Conservation (phyloP, 1,139 yeast genomes). For the Debaryomyces nepalensis region DNA sequence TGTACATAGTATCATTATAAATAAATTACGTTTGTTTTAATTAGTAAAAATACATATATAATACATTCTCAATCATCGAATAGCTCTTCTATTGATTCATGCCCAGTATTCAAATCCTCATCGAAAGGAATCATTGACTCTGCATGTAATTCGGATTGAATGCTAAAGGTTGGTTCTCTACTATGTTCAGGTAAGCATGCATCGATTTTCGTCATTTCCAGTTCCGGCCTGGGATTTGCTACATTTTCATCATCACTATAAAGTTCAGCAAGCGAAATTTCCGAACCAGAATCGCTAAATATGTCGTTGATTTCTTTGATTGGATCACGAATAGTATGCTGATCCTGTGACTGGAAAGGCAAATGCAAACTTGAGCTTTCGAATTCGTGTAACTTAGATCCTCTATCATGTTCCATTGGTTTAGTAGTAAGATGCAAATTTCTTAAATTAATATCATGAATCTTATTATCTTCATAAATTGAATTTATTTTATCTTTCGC, state of each 20-base stretch:
- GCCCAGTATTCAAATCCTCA: conserved; percentile 17
- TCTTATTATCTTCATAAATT: neutral
- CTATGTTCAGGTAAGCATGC: neutral
- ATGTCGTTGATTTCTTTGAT: conserved; percentile 18
- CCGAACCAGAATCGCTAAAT: conserved; percentile 22
- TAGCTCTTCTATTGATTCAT: conserved; percentile 29
- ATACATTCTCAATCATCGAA: conserved; percentile 16
- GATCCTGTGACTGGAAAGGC: too few relatives aligned
- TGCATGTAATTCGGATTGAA: neutral
- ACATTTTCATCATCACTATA: conserved; percentile 25
- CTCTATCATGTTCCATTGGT: neutral
- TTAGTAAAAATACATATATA: conserved; percentile 6
- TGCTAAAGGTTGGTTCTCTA: conserved; percentile 1
- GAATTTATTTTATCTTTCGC: neutral
- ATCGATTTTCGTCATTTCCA: conserved; percentile 3
- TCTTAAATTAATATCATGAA: neutral
- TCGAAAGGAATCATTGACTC: neutral
- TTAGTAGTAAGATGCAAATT: neutral
- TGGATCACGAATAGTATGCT: conserved; percentile 1
- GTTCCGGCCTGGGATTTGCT: conserved; percentile 4
- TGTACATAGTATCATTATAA: conserved; percentile 12
- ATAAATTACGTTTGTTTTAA: conserved; percentile 8
- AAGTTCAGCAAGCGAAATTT: conserved; percentile 11
- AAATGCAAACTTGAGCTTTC: too few relatives aligned
- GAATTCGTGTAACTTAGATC: too few relatives aligned